A percentile compares a stretch with the other conserved stretches of the same genome.
These are phyloP conservation scores for Sugiyamaella smithiae DNA, from an alignment of 805 yeast genomes.

Conservation along the genomic window DNA sequence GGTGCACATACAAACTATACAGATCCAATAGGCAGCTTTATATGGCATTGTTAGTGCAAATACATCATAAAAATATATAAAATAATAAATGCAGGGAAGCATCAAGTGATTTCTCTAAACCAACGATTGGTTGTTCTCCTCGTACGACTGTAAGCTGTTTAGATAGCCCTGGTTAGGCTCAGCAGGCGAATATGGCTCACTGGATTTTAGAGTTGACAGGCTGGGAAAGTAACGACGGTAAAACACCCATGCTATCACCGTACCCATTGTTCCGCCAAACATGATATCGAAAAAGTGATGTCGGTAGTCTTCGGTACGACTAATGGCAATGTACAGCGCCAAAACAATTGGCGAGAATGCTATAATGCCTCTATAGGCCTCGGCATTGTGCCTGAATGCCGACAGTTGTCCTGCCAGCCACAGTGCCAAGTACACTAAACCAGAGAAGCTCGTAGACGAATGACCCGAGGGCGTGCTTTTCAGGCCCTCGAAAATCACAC, in stretches of 20 bases:
- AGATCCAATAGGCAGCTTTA: no score
- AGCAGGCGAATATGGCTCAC: constrained; percentile 17
- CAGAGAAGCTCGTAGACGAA: constrained; percentile 51
- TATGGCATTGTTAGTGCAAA: no score
- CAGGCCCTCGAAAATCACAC: constrained; percentile 48
- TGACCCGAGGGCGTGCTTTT: constrained; percentile 60
- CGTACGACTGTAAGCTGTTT: constrained; percentile 1
- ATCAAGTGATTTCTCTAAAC: no score
- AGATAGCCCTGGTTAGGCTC: neutral
- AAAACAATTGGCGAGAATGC: constrained; percentile 43
- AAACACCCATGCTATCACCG: constrained; percentile 50
- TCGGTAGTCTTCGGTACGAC: constrained; percentile 86
- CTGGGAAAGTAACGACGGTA: constrained; percentile 24
- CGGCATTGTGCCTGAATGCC: constrained; percentile 37
- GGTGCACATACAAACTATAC: no score
- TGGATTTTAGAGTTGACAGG: constrained; percentile 14
- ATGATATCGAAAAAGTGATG: constrained; percentile 88
- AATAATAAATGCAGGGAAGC: no score
- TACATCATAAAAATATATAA: no score
- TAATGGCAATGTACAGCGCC: constrained; percentile 74
- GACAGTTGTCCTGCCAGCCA: constrained; percentile 50
- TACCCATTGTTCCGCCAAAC: constrained; percentile 69
- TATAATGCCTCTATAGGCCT: constrained; percentile 25
- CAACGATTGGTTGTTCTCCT: no score
- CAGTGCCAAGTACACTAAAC: constrained; percentile 45